phyloP scores from a whole-genome alignment of 495 filamentous ascomycete genomes.

The Penicillium steckii region DNA sequence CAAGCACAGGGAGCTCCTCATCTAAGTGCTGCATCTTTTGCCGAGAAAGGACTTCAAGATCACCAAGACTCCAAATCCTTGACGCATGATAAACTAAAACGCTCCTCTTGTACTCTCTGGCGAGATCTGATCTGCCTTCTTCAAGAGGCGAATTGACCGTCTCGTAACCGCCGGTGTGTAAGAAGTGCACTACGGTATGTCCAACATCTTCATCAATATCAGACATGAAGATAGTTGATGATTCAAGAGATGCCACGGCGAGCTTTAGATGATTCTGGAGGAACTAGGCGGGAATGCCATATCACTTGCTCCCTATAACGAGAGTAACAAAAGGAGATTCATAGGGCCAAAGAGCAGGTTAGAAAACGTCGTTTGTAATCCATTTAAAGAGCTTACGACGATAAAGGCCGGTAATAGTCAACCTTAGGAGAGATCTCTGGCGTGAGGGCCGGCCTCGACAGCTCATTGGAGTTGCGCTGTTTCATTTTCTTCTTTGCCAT shows the following conservation, averaged over 20 bases:
- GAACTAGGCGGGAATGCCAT: slow-evolving; percentile 8
- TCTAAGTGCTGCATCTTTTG: slow-evolving; percentile 9
- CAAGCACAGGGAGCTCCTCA: slow-evolving; percentile 1
- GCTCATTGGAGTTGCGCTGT: slow-evolving; percentile 6
- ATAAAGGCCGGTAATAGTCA: slow-evolving; percentile 9
- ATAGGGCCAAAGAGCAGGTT: slow-evolving; percentile 4
- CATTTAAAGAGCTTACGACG: slow-evolving; percentile 8
- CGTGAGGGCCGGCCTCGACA: background rate
- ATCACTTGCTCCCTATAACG: slow-evolving; percentile 6
- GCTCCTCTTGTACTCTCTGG: slow-evolving; percentile 14
- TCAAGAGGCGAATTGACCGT: slow-evolving; percentile 2
- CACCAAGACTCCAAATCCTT: slow-evolving; percentile 6
- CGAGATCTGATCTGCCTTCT: background rate
- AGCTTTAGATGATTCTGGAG: slow-evolving; percentile 2
- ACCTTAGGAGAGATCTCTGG: slow-evolving; percentile 9
- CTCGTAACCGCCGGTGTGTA: slow-evolving; percentile 5
- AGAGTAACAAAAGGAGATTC: background rate
- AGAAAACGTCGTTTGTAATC: slow-evolving; percentile 2
- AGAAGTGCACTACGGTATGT: slow-evolving; percentile 12
- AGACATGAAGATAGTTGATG: slow-evolving; percentile 4
- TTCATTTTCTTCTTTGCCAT: slow-evolving; percentile 15
- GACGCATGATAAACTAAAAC: slow-evolving; percentile 11
- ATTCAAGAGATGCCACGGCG: background rate
- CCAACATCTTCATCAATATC: slow-evolving; percentile 10
- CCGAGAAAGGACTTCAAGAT: slow-evolving; percentile 8